Base-by-base conservation (phyloP, 768 basidiomycete species). In the Lyophyllum decastes region DNA sequence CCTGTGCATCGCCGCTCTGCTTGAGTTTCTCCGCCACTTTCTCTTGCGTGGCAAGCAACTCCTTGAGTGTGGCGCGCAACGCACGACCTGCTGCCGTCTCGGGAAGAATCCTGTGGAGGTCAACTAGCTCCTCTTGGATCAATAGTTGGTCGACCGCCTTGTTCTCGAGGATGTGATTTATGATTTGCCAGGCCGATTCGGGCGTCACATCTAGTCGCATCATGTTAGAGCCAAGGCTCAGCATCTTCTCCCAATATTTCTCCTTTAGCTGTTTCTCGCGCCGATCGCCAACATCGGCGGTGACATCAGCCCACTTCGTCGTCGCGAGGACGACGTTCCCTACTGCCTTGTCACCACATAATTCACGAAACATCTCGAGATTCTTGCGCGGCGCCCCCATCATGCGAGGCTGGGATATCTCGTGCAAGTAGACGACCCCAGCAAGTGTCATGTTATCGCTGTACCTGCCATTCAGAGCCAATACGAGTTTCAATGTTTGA, bases 211-310 rank as follows among this genome's bases (percentile, higher is more conserved):
- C 54, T 52, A 77, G 75, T 19, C 78, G 74, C 9, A 71, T 61
- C 34, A 79, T 59, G 16, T 52, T 54, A 2, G 79, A 78, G 14
- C 77, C 77, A 61, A 72, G 71, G 40, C 74, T 72, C 16, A 80
- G 66, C 47, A 75, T 76, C 27, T 72, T 66, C 57, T 77, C 77
- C 73, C 80, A 81, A 64, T 77, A 79, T 52, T 73, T 72, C 58
- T 72, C 71, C 26, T 66, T 64, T 12, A 81, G 72, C 61, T 80
- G 76, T 2, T 58, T 55, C 64, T 81, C 80, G 16, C 79, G 72
- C 12, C 63, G 64, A 48, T 70, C 68, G 16, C 76, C 78, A 30
- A 71, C 27, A 46, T 68, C 75, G 40, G 59, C 64, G 50, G 65
- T 63, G 48, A 78, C 77, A 56, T 72, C 68, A 2, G 68, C 69